phyloP scores from a whole-genome alignment of 257 asterid species.

The Cordia subcordata region DNA sequence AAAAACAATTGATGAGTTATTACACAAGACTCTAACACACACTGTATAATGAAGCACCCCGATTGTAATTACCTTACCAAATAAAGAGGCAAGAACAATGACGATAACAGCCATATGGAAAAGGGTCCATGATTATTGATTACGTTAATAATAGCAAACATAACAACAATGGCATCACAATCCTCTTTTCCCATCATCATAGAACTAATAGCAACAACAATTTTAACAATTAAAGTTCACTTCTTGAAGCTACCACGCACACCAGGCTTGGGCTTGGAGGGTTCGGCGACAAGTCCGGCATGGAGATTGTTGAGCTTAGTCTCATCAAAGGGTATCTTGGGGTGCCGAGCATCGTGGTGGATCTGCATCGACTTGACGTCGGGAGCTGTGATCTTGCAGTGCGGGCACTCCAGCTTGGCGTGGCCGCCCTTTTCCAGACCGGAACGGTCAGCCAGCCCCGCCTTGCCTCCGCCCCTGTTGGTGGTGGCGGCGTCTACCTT shows the following conservation, averaged over 20 bases:
- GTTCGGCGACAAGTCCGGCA: slow-evolving; percentile 25
- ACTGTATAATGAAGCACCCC: no score
- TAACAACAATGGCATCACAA: no score
- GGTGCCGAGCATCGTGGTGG: slow-evolving; percentile 84
- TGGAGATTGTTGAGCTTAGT: slow-evolving; percentile 63
- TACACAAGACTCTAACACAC: no score
- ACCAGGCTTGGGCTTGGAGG: slow-evolving; percentile 73
- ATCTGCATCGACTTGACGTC: slow-evolving; percentile 81
- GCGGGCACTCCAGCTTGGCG: slow-evolving; percentile 86
- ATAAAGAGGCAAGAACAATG: no score
- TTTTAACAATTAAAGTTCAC: slow-evolving; percentile 19
- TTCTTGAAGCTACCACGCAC: slow-evolving; percentile 82
- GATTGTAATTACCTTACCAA: no score
- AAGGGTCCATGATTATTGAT: no score
- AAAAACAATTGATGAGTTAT: no score
- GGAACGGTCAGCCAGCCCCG: slow-evolving; percentile 64
- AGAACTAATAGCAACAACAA: no score
- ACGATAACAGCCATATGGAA: no score
- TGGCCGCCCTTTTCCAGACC: slow-evolving; percentile 81
- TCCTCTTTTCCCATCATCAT: no score
- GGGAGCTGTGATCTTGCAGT: slow-evolving; percentile 78
- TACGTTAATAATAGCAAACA: no score
- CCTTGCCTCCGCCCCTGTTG: slow-evolving; percentile 87
- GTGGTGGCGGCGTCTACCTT: slow-evolving; percentile 82
- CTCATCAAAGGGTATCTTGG: slow-evolving; percentile 76